Evolutionary conservation across 306 rosid genomes (phyloP).

Genomic region (Prunus davidiana): DNA sequence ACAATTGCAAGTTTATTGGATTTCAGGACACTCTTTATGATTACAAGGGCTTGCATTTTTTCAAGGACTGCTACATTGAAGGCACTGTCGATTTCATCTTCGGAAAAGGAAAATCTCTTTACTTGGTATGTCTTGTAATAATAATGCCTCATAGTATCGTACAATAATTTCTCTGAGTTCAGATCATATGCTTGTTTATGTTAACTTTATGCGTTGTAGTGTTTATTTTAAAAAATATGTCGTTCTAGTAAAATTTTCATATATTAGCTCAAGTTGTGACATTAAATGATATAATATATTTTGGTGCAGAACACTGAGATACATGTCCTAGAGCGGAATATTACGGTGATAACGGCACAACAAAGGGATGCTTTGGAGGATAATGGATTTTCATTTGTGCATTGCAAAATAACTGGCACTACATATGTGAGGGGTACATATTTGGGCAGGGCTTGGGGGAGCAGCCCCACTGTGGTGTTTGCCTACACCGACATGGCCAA

Average conservation of each 20-base stretch:
- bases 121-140: constrained; percentile 27
- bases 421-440: constrained; percentile 11
- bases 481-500: constrained; percentile 34
- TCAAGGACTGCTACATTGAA: constrained; percentile 41
- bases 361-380: constrained; percentile 22
- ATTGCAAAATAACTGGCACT: constrained; percentile 42
- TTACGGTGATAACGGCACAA: constrained; percentile 50
- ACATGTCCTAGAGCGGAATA: constrained; percentile 14
- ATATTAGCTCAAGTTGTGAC: too few species aligned
- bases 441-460: constrained; percentile 59
- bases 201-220: too few species aligned
- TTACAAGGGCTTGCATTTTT: constrained; percentile 38
- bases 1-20: constrained; percentile 37
- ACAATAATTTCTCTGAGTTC: too few species aligned
- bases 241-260: too few species aligned
- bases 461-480: constrained; percentile 30
- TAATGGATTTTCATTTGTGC: constrained; percentile 47
- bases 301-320: constrained; percentile 34
- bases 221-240: too few species aligned
- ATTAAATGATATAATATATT: not conserved
- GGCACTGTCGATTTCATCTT: constrained; percentile 44
- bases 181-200: too few species aligned
- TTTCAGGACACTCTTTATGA: constrained; percentile 50
- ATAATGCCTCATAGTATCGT: too few species aligned
- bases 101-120: constrained; percentile 39